phyloP scores from a whole-genome alignment of 1,139 yeast species.

The Trichomonascaceae sp. region DNA sequence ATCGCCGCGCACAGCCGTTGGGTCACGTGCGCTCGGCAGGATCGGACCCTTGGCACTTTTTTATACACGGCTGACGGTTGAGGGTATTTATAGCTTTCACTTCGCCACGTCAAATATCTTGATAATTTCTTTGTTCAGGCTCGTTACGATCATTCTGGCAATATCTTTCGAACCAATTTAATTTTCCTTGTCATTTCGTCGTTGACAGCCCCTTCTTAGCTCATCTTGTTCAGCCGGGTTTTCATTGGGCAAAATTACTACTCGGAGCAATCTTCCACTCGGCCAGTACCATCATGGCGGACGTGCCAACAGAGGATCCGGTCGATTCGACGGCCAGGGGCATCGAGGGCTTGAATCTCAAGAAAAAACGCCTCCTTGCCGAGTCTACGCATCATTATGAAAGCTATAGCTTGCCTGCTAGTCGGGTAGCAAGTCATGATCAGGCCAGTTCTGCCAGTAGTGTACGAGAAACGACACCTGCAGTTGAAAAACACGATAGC shows the following conservation, averaged over 20 bases:
- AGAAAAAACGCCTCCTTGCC: slow-evolving; percentile 26
- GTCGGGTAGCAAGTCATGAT: slow-evolving; percentile 24
- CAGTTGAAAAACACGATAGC: slow-evolving; percentile 4
- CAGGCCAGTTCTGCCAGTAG: slow-evolving; percentile 1
- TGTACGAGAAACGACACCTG: slow-evolving; percentile 1
- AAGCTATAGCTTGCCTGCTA: slow-evolving; percentile 29
- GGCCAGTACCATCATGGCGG: neutral
- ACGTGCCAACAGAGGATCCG: neutral
- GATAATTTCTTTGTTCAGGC: neutral
- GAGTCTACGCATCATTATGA: slow-evolving; percentile 29
- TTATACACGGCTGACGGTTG: neutral
- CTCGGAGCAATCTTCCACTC: neutral
- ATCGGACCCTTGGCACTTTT: neutral
- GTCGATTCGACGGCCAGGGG: neutral
- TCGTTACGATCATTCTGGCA: neutral
- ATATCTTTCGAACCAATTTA: neutral
- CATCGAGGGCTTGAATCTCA: slow-evolving; percentile 14
- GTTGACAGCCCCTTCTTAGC: neutral
- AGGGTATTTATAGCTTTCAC: neutral
- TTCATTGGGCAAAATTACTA: neutral
- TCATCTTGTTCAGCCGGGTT: neutral
- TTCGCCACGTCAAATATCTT: neutral
- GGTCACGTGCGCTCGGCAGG: neutral
- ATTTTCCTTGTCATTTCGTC: neutral
- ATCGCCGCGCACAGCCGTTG: neutral